These are phyloP conservation scores for Suillus alpinus DNA, from an alignment of 768 basidiomycete species.

Conservation along the genomic window DNA sequence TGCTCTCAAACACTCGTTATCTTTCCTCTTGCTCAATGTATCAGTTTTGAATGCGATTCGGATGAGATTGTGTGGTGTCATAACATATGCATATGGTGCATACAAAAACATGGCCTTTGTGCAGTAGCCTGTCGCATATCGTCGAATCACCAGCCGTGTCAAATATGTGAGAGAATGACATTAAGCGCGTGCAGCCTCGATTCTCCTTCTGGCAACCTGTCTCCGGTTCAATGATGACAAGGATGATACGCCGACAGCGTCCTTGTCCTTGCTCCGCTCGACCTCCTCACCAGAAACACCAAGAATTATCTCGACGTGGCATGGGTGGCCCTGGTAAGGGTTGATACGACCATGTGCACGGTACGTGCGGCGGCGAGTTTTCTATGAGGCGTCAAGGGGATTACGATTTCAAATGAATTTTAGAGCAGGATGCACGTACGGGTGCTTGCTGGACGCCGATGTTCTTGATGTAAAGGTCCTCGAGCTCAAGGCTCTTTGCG, in stretches of 20 bases:
- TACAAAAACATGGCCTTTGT: slow-evolving; percentile 24
- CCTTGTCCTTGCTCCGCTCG: slow-evolving; percentile 89
- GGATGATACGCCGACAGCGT: slow-evolving; percentile 42
- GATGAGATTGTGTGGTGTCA: slow-evolving; percentile 13
- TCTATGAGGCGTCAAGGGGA: slow-evolving; percentile 42
- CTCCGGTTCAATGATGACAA: slow-evolving; percentile 76
- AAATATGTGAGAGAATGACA: slow-evolving; percentile 17
- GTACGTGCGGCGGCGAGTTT: slow-evolving; percentile 99
- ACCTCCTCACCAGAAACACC: slow-evolving; percentile 77
- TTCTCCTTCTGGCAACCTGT: slow-evolving; percentile 84
- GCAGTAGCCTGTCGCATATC: slow-evolving; percentile 9
- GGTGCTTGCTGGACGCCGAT: slow-evolving; percentile 99
- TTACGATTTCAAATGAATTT: slow-evolving; percentile 6
- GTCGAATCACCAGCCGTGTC: slow-evolving; percentile 14
- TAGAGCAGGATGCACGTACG: slow-evolving; percentile 45
- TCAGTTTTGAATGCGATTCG: neutral
- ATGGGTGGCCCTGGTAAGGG: slow-evolving; percentile 98
- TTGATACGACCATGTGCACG: slow-evolving; percentile 98
- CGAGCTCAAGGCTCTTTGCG: slow-evolving; percentile 91
- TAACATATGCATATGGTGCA: slow-evolving; percentile 29
- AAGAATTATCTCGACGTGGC: slow-evolving; percentile 95
- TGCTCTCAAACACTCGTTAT: neutral
- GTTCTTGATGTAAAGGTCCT: slow-evolving; percentile 92
- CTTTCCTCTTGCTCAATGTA: neutral
- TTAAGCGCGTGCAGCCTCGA: slow-evolving; percentile 75